These are phyloP conservation scores for Mucor irregularis DNA, from an alignment of 371 early-diverging fungal species.

Conservation along the genomic window DNA sequence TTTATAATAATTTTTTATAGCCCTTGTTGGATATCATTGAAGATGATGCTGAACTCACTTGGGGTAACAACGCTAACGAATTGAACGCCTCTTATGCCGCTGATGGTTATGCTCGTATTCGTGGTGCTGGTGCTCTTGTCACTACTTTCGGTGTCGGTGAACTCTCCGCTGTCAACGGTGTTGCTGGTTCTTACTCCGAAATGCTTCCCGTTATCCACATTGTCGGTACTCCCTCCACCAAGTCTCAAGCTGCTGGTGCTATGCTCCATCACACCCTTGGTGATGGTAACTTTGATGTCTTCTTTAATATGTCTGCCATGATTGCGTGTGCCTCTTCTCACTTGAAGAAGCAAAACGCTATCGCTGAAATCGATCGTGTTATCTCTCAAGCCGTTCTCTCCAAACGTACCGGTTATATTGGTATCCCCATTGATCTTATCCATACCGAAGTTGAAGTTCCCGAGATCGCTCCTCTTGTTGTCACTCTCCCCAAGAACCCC, in stretches of 20 bases:
- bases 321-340: constrained; percentile 41
- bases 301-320: constrained; percentile 35
- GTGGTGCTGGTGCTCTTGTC: constrained; percentile 39
- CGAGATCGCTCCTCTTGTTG: constrained; percentile 14
- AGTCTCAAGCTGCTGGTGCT: constrained; percentile 40
- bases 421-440: constrained; percentile 49
- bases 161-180: constrained; percentile 50
- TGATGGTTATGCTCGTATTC: constrained; percentile 53
- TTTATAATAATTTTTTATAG: too few relatives aligned
- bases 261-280: constrained; percentile 58
- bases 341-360: constrained; percentile 38
- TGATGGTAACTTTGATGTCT: constrained; percentile 51
- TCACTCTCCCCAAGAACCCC: constrained; percentile 24
- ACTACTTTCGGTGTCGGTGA: constrained; percentile 64
- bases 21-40: constrained; percentile 32
- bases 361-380: too few relatives aligned
- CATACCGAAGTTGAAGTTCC: constrained; percentile 24
- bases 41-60: constrained; percentile 38
- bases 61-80: constrained; percentile 47
- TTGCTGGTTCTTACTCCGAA: constrained; percentile 55
- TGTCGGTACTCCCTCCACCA: constrained; percentile 51
- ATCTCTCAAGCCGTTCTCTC: constrained; percentile 16
- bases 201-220: constrained; percentile 59
- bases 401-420: constrained; percentile 47
- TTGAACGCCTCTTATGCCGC: constrained; percentile 53